Base-by-base conservation (phyloP, 1,284 basidiomycete species). In the Hypsizygus ulmarius region DNA sequence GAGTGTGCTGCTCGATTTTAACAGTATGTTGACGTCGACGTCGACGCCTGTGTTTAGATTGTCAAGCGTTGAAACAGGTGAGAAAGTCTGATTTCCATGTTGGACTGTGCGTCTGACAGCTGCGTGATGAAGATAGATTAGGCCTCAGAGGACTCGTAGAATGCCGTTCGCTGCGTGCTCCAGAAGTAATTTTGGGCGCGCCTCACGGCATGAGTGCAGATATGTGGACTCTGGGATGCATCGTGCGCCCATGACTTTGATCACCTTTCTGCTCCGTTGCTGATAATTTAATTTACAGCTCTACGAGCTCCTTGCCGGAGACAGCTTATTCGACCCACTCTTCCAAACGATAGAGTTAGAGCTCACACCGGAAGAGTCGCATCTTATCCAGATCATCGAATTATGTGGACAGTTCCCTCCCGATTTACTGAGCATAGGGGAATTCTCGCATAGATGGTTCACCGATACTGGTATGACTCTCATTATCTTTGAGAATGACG, bases 351-450 rank as follows among this genome's bases (percentile, higher is more conserved):
- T 48, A 1, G 61, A 62, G 18, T 51, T 60, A 16, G 57, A 54
- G 5, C 51, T 62, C 8, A 50, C 59, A 3, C 33, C 50, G 8
- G 59, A 62, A 46, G 61, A 62, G 46, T 63, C 62, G 11, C 60
- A 62, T 36, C 41, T 64, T 7, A 62, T 64, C 25, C 61, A 64
- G 41, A 64, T 62, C 16, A 59, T 60, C 18, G 61, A 62, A 45
- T 30, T 61, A 5, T 44, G 57, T 6, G 62, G 61, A 4, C 45
- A 54, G 18, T 55, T 64, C 16, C 61, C 58, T 1, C 15, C 11
- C 2, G 54, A 61, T 18, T n/a, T 63, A 19, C 16, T 63, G 6
- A 25, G 35, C 9, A 27, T 43, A 16, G 61, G 60, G n/a, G 46
- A 49, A 37, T 43, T 52, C 34, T 53, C 51, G 15, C 21, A 38